A percentile compares a stretch with the other conserved stretches of the same genome.
Conservation (phyloP, 371 early-diverging fungal genomes). For the Rhizomucor pusillus region DNA sequence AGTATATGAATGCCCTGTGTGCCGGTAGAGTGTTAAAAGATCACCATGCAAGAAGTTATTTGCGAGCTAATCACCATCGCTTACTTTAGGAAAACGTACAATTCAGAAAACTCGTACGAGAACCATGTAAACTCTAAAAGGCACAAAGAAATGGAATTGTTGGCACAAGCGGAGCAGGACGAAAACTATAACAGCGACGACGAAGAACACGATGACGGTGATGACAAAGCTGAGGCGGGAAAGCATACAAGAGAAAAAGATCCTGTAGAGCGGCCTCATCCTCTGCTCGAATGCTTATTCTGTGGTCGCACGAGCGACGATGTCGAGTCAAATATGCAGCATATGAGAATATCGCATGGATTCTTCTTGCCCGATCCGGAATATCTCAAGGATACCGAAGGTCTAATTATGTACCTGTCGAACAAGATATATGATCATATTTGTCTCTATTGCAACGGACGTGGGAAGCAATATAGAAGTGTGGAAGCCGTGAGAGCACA, state of each 20-base stretch:
- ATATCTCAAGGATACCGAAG: slow-evolving; percentile 82
- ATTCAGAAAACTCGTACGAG: slow-evolving; percentile 80
- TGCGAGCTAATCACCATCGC: not conserved
- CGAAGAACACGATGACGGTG: not conserved
- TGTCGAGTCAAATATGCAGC: slow-evolving; percentile 80
- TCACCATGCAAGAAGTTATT: not conserved
- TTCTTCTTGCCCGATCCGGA: slow-evolving; percentile 97
- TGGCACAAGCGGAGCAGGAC: slow-evolving; percentile 1
- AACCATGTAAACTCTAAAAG: slow-evolving; percentile 90
- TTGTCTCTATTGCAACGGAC: slow-evolving; percentile 95
- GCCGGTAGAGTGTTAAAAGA: slow-evolving; percentile 26
- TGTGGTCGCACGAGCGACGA: slow-evolving; percentile 58
- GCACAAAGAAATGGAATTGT: slow-evolving; percentile 51
- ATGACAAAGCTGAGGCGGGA: not conserved
- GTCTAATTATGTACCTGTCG: slow-evolving; percentile 85
- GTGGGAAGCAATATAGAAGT: slow-evolving; percentile 78
- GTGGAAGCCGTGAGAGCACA: slow-evolving; percentile 90
- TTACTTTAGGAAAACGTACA: slow-evolving; percentile 62
- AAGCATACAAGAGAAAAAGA: not conserved
- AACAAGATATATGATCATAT: slow-evolving; percentile 88
- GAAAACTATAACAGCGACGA: not conserved
- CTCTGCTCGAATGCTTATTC: slow-evolving; percentile 52
- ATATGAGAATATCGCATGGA: slow-evolving; percentile 88
- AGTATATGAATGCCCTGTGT: slow-evolving; percentile 42
- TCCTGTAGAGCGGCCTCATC: not conserved